Conservation (phyloP, 306 rosid genomes). For the Cicer yamashitae region DNA sequence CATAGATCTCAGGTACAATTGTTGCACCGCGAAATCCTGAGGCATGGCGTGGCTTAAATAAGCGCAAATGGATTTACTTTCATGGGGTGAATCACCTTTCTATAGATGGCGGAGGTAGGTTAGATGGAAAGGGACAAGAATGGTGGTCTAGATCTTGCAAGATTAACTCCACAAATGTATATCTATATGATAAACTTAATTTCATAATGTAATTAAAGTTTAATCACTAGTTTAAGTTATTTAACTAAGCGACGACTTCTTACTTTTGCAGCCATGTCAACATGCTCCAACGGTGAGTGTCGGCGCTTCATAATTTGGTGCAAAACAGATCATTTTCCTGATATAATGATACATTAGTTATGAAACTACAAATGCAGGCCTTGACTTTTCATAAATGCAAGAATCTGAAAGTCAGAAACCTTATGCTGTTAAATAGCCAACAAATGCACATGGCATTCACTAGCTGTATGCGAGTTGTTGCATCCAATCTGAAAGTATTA, state of each 20-base stretch:
- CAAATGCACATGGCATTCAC: constrained; percentile 79
- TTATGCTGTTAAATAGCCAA: constrained; percentile 77
- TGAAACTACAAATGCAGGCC: constrained; percentile 68
- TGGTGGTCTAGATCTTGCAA: constrained; percentile 98
- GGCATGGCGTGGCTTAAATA: constrained; percentile 66
- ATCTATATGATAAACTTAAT: constrained; percentile 36
- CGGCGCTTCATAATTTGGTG: constrained; percentile 36
- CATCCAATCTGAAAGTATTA: constrained; percentile 63
- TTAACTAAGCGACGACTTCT: constrained; percentile 41
- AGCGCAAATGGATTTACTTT: constrained; percentile 77
- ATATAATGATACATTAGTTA: constrained; percentile 3
- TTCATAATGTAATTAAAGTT: constrained; percentile 43
- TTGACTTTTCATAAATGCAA: constrained; percentile 78
- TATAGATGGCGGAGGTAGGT: constrained; percentile 76
- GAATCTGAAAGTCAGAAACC: constrained; percentile 61
- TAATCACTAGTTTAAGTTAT: constrained; percentile 24
- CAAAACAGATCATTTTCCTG: constrained; percentile 35
- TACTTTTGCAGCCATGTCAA: constrained; percentile 75
- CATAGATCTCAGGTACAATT: constrained; percentile 73
- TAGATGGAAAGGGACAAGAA: constrained; percentile 85
- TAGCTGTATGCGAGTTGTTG: constrained; percentile 69
- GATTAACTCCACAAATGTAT: constrained; percentile 68
- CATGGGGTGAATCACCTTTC: constrained; percentile 74
- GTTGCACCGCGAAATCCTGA: constrained; percentile 77
- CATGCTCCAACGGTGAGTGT: constrained; percentile 86